Conservation (phyloP, 345 rosid species). For the Physaria fendleri region DNA sequence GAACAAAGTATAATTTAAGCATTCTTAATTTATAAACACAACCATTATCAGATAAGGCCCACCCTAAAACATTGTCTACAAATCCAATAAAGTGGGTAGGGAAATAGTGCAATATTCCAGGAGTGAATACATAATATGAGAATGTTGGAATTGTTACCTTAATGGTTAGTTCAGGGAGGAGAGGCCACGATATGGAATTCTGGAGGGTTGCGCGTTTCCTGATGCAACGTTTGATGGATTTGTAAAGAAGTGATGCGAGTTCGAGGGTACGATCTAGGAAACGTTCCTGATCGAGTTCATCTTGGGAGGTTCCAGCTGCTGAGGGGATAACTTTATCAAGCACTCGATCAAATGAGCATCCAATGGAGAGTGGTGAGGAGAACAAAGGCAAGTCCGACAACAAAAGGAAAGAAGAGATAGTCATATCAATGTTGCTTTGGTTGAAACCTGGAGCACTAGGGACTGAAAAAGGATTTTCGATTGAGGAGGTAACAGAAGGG, state of each 20-base stretch:
- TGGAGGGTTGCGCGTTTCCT: constrained; percentile 64
- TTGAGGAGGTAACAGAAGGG: constrained; percentile 11
- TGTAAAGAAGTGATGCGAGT: constrained; percentile 51
- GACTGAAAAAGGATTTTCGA: neutral
- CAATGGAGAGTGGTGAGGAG: constrained; percentile 46
- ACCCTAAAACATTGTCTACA: neutral
- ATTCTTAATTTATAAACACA: neutral
- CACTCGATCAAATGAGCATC: constrained; percentile 65
- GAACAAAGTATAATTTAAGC: neutral
- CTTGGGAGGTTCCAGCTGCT: neutral
- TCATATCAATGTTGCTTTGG: constrained; percentile 18
- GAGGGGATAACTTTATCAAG: constrained; percentile 47
- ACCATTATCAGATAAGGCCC: neutral
- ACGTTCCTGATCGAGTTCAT: constrained; percentile 42
- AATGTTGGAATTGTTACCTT: constrained; percentile 36
- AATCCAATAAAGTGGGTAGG: neutral
- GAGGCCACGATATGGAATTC: constrained; percentile 63
- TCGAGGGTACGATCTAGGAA: constrained; percentile 70
- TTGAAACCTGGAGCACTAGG: neutral
- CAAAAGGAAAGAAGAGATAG: constrained; percentile 26
- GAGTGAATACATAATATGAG: neutral
- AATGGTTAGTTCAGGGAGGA: constrained; percentile 77
- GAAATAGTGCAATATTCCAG: neutral
- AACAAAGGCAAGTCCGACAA: constrained; percentile 26
- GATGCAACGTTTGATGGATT: constrained; percentile 56